Evolutionary conservation across 2,329 filamentous ascomycete species (phyloP), one percentile per base, ranked within the genome.

Genomic region (Tolypocladium capitatum): DNA sequence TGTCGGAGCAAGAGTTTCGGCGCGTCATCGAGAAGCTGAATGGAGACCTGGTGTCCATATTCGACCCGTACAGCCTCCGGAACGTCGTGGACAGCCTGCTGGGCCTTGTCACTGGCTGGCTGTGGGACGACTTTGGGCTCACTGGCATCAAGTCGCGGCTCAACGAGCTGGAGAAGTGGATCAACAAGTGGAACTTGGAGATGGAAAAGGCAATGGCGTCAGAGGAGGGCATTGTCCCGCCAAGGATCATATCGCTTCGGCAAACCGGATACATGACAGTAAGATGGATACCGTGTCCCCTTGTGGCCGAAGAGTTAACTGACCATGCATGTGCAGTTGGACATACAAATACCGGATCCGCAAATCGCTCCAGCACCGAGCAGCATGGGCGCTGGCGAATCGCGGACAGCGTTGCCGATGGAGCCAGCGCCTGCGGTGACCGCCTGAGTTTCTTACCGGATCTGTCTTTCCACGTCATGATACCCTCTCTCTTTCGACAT

Each of bases 71-170:
- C 62, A 80, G 75, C 47, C 68, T 78, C 57, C 74, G 86, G 45
- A 94, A 94, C 56, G 80, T 90, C 58, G 54, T 95, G 1, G 92
- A 98, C 64, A 78, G 80, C 13, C 63, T 87, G 11, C 62, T 97
- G 55, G 89, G 91, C 2, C 71, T 94, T 5, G 66, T 89, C 32
- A 97, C 92, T 0, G 86, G 91, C 21, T 98, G 90, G 86, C 59
- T 97, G 32, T 97, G 89, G 88, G 92, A 98, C 50, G 91, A 97
- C 61, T 58, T 91, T 21, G 89, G 91, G 2, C 67, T 87, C 33
- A 86, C 86, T 4, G 80, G 76, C 9, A 76, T 84, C 50, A 97
- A 97, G 69, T 70, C 73, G 21, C 76, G 82, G 48, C 64, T 95
- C 42, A 76, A 73, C 48, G 73, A 69, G 10, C 68, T 96, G 18